phyloP scores from a whole-genome alignment of 73 alveolate species.

The Breviolum minutum region DNA sequence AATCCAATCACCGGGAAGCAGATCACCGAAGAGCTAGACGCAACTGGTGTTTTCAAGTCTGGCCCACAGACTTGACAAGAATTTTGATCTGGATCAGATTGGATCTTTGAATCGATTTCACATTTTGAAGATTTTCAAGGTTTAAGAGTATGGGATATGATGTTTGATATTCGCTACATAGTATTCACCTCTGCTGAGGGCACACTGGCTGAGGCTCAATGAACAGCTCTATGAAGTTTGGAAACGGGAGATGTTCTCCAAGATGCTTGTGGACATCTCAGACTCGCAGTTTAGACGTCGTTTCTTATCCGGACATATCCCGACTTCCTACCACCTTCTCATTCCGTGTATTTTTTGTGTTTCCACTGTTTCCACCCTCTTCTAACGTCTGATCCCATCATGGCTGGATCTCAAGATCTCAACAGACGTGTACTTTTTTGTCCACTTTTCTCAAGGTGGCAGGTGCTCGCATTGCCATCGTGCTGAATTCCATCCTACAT shows the following conservation, averaged over 20 bases:
- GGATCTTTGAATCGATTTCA: no score
- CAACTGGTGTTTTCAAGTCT: slow-evolving; percentile 59
- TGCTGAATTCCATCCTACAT: slow-evolving; percentile 73
- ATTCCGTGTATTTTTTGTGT: background rate
- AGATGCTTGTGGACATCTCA: slow-evolving; percentile 47
- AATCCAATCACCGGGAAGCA: slow-evolving; percentile 84
- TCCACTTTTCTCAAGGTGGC: slow-evolving; percentile 25
- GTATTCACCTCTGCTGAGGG: no score
- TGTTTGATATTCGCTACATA: no score
- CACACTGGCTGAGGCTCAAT: slow-evolving; percentile 5
- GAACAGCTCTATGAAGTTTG: slow-evolving; percentile 66
- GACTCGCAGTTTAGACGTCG: background rate
- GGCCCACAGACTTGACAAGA: background rate
- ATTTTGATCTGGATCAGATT: background rate
- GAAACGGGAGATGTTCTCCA: slow-evolving; percentile 85
- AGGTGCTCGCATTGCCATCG: slow-evolving; percentile 83
- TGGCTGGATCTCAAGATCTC: no score
- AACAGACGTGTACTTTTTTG: background rate
- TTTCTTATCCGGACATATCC: no score
- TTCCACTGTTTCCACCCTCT: background rate
- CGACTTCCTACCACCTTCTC: no score
- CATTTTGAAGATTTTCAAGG: no score
- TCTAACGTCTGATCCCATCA: no score
- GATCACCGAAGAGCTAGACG: slow-evolving; percentile 84
- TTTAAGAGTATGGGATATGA: no score